Conservation (phyloP, 441 rosid genomes). For the Breynia disticha region DNA sequence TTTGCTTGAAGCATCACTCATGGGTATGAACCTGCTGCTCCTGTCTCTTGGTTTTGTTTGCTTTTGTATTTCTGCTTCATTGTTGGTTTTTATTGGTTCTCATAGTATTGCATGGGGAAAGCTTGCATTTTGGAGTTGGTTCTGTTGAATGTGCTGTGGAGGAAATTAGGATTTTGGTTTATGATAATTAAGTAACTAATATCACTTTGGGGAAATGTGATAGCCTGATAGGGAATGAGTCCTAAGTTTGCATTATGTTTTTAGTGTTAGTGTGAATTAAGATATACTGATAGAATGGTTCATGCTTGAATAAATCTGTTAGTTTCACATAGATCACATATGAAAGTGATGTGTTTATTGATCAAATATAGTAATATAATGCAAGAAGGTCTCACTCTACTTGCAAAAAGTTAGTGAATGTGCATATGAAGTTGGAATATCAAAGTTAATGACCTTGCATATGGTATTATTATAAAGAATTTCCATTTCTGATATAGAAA, state of each 20-base stretch:
- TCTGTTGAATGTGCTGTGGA: neutral
- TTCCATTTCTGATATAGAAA: neutral
- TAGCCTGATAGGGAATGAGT: no score
- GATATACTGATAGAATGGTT: neutral
- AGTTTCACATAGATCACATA: neutral
- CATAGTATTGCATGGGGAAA: conserved; percentile 2
- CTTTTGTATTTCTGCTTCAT: neutral
- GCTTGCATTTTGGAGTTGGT: neutral
- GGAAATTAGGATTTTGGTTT: neutral
- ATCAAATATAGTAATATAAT: neutral
- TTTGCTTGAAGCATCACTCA: conserved; percentile 91
- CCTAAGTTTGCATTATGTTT: neutral
- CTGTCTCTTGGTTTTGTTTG: conserved; percentile 3
- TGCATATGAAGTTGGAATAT: neutral
- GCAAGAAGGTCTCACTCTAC: neutral
- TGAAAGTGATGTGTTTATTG: neutral
- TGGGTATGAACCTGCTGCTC: conserved; percentile 42
- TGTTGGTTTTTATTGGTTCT: neutral
- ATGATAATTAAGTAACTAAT: no score
- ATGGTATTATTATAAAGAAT: no score
- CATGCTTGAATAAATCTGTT: neutral
- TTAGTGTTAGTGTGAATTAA: no score
- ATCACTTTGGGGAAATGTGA: no score
- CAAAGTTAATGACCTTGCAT: no score
- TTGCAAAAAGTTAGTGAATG: neutral